phyloP scores from a whole-genome alignment of 805 yeast genomes.

The Pichia nakasei region DNA sequence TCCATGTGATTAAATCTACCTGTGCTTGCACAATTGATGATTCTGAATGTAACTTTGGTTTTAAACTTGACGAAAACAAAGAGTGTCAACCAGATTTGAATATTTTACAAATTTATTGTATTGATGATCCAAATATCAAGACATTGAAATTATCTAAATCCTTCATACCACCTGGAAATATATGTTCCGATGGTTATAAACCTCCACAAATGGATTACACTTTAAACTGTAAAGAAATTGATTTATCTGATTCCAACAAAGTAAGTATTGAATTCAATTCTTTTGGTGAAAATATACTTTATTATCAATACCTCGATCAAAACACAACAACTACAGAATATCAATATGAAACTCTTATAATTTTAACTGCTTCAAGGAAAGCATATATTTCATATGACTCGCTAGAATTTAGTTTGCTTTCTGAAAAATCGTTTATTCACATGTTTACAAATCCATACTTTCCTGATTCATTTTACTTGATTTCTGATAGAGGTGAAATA shows the following conservation, averaged over 20 bases:
- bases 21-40: conserved; percentile 62
- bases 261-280: conserved; percentile 30
- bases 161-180: conserved; percentile 20
- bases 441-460: conserved; percentile 48
- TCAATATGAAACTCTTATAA: conserved; percentile 57
- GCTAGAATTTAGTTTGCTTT: conserved; percentile 36
- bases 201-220: conserved; percentile 18
- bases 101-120: conserved; percentile 17
- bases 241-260: conserved; percentile 11
- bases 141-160: conserved; percentile 18
- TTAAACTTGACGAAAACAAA: conserved; percentile 27
- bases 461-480: conserved; percentile 46
- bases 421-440: conserved; percentile 35
- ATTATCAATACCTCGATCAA: conserved; percentile 55
- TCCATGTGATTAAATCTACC: conserved; percentile 38
- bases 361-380: conserved; percentile 43
- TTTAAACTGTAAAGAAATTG: conserved; percentile 30
- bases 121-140: conserved; percentile 9
- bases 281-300: conserved; percentile 45
- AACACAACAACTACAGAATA: conserved; percentile 28
- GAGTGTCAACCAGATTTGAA: conserved; percentile 36
- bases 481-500: conserved; percentile 42
- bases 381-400: conserved; percentile 66
- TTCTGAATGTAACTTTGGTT: conserved; percentile 61
- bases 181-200: conserved; percentile 21